Evolutionary conservation across 371 early-diverging fungal species (phyloP), one percentile per base, ranked within the genome.

Genomic region (Syncephalis plumigaleata): DNA sequence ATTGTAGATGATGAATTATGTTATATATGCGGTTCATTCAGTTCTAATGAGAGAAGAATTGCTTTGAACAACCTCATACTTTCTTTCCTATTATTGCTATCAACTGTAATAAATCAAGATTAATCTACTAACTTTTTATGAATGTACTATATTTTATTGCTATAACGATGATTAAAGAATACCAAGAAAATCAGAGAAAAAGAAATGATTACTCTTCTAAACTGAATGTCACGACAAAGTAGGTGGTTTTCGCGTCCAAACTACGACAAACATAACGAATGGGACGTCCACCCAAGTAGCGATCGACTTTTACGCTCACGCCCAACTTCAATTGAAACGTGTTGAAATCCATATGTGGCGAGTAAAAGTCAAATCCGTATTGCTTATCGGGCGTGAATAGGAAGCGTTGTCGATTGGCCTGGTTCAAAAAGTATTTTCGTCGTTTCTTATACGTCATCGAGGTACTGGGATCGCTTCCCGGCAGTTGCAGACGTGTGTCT

Each of bases 341-440:
- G 65, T 80, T 82, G 52, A 82, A 67, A 56, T 82, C 73, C 54
- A 82, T 75, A 56, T 77, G 76, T 0, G 80, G 79, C 44, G 75
- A 71, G 63, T 68, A 77, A 51, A 78, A 79, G 60, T 82, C 83
- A 44, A 76, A 66, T 36, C 75, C 73, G 53, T 80, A 78, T 13
- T 77, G 64, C 36, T 73, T 52, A 15, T 71, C 64, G 15, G 79
- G 65, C 46, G 63, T 61, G 56, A 79, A 64, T 25, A 59, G 60
- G 48, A 70, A 66, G 36, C 49, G 53, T 44, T 63, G 60, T n/a
- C 78, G 63, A 45, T 62, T 63, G 44, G 66, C 56, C 48, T 67
- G 61, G 43, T 68, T 65, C 50, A 71, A 74, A 54, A 77, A 82
- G 55, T 66, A 57, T 50, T 67, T 71, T 50, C 83, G 68, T 49